These are phyloP conservation scores for Calonectria naviculata DNA, from an alignment of 2,329 filamentous ascomycete genomes.

Conservation along the genomic window DNA sequence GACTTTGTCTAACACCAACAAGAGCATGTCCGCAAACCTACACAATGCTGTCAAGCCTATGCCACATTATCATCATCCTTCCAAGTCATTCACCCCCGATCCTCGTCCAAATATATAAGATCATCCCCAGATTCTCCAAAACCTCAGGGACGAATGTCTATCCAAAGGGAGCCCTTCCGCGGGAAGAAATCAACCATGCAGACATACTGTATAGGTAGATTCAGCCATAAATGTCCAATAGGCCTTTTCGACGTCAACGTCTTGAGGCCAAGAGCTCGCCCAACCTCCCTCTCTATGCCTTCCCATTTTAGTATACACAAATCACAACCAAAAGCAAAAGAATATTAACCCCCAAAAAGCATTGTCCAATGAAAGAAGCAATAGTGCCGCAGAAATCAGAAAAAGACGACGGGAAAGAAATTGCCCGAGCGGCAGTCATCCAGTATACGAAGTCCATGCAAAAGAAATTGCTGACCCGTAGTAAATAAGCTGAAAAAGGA, in stretches of 20 bases:
- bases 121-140: neutral
- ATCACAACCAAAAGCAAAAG: neutral
- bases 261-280: neutral
- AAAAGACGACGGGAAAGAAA: constrained; percentile 2
- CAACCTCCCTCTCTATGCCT: constrained; percentile 11
- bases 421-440: neutral
- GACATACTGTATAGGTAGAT: neutral
- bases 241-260: constrained; percentile 16
- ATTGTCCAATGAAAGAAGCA: neutral
- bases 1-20: constrained; percentile 6
- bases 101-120: neutral
- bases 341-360: constrained; percentile 11
- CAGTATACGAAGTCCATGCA: constrained; percentile 7
- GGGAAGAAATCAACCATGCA: neutral
- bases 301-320: constrained; percentile 19
- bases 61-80: constrained; percentile 24
- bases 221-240: neutral
- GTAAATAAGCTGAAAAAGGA: constrained; percentile 15
- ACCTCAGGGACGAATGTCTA: neutral
- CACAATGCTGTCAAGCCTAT: constrained; percentile 4
- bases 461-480: neutral
- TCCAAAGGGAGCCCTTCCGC: neutral
- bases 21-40: constrained; percentile 6
- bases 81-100: neutral
- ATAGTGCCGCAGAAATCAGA: neutral